A percentile compares a stretch with the other conserved stretches of the same genome.
Conservation (phyloP, 805 yeast genomes). For the Spathaspora arborariae region DNA sequence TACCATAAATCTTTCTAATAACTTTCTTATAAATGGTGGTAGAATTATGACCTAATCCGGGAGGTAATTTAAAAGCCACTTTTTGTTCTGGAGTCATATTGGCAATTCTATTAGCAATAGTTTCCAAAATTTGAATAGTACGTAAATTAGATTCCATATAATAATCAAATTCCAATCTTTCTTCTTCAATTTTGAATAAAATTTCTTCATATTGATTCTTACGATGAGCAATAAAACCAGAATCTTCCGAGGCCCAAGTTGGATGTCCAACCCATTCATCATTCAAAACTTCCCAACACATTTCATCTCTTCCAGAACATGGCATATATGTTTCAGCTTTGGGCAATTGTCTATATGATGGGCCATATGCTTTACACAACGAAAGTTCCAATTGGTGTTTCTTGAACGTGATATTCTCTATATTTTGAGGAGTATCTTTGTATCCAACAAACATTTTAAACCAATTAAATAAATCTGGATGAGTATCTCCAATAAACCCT, state of each 20-base stretch:
- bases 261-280: slow-evolving; percentile 99
- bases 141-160: slow-evolving; percentile 93
- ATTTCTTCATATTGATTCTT: slow-evolving; percentile 98
- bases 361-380: slow-evolving; percentile 91
- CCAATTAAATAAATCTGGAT: slow-evolving; percentile 81
- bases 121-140: slow-evolving; percentile 92
- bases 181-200: slow-evolving; percentile 91
- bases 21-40: slow-evolving; percentile 91
- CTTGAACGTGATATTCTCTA: slow-evolving; percentile 83
- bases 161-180: slow-evolving; percentile 94
- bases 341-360: slow-evolving; percentile 89
- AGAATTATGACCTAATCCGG: slow-evolving; percentile 90
- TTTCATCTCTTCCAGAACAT: slow-evolving; percentile 96
- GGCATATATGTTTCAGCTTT: slow-evolving; percentile 95
- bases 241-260: slow-evolving; percentile 99
- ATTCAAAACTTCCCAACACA: slow-evolving; percentile 98
- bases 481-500: slow-evolving; percentile 73
- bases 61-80: slow-evolving; percentile 79
- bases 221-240: slow-evolving; percentile 98
- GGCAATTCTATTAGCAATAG: slow-evolving; percentile 89
- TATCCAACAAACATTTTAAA: slow-evolving; percentile 88
- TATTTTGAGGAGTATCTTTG: slow-evolving; percentile 77
- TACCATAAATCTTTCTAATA: slow-evolving; percentile 86
- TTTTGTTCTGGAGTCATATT: slow-evolving; percentile 91
- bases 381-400: slow-evolving; percentile 89